phyloP scores from a whole-genome alignment of 305 asterid species.

The Lippia alba region DNA sequence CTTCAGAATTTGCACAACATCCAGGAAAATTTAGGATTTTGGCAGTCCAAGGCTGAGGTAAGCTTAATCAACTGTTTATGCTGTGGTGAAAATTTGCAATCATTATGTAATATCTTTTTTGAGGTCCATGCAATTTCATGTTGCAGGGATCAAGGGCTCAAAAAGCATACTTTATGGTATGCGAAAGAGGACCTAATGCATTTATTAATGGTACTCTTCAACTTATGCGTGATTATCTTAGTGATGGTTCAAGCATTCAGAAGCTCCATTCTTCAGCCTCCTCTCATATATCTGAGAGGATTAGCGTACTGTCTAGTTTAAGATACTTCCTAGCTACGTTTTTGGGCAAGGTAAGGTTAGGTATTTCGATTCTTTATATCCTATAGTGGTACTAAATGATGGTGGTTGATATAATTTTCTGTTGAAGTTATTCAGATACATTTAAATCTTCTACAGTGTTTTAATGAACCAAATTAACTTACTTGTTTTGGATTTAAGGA shows the following conservation, averaged over 20 bases:
- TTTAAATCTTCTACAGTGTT: not conserved
- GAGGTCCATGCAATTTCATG: constrained; percentile 25
- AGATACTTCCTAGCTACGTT: constrained; percentile 81
- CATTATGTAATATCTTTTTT: constrained; percentile 13
- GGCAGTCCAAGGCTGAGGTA: constrained; percentile 94
- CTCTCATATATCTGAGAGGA: constrained; percentile 87
- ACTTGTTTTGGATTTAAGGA: not conserved
- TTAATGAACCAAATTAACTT: not conserved
- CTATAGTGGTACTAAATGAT: constrained; percentile 14
- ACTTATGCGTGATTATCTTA: constrained; percentile 60
- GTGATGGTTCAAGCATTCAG: constrained; percentile 73
- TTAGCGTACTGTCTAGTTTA: constrained; percentile 67
- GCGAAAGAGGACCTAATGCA: constrained; percentile 89
- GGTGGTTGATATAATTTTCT: constrained; percentile 17
- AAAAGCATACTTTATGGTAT: constrained; percentile 88
- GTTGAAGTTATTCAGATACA: constrained; percentile 16
- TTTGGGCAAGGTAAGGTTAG: constrained; percentile 98
- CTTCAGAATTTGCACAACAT: constrained; percentile 77
- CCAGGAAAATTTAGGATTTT: constrained; percentile 79
- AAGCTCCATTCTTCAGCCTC: constrained; percentile 67
- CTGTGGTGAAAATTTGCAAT: constrained; percentile 24
- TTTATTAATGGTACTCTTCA: constrained; percentile 71
- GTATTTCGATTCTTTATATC: constrained; percentile 20
- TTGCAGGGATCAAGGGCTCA: constrained; percentile 77
- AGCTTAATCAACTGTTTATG: constrained; percentile 36